Evolutionary conservation across 257 asterid species (phyloP), one percentile per base, ranked within the genome.

Genomic region (Nyctanthes arbortristis): DNA sequence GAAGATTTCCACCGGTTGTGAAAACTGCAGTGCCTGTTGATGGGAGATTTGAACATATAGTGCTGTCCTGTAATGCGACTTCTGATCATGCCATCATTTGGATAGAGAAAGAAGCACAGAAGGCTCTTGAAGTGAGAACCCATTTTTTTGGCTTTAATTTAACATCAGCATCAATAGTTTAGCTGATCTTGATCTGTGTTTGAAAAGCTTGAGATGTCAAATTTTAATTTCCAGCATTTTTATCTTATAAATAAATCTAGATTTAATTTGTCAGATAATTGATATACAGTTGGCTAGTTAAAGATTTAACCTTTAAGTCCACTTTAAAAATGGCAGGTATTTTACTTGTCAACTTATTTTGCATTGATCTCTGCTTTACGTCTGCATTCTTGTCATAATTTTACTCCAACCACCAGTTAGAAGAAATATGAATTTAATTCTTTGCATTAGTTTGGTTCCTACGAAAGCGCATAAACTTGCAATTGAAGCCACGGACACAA

Each of bases 11-110:
- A 12, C 98, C 98, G 11, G 92, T 83, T 34, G 96, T 92, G 70
- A 90, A 63, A 81, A 92, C 92, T n/a, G 96, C 98, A 8, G 96
- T 92, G 54, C 98, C 98, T 3, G 98, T 92, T 57, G 96, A 92
- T 65, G 98, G 98, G 69, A 88, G 98, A 75, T 92, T 92, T 54
- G 98, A 92, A 87, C 98, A 89, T 61, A 88, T 92, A 73, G 89
- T 92, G 72, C 91, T 92, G 56, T 89, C 96, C 39, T 89, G 96
- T 62, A 89, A 92, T 49, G 92, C 98, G 61, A 89, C 96, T 71
- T 89, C 98, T 13, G 98, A 92, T 65, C 96, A 92, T 73, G 96
- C 92, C 76, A 82, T 92, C 74, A 67, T 92, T 55, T 87, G 96
- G 84, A 92, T 92, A 34, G 92, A 87, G 85, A 84, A 74, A 76